phyloP scores from a whole-genome alignment of 768 basidiomycete species.

The Pleurotus tuber-regium region DNA sequence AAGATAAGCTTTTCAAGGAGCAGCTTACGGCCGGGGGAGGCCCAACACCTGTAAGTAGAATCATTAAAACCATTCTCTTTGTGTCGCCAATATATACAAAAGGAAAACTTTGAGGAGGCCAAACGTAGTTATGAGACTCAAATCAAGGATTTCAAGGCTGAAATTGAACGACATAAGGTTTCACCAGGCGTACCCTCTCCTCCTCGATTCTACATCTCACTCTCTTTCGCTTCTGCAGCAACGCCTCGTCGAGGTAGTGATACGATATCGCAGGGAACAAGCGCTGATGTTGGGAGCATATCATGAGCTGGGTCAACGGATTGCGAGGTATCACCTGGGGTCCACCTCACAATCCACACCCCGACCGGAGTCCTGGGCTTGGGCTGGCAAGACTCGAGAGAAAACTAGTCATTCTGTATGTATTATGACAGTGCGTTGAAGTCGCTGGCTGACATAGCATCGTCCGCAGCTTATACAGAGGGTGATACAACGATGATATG shows the following conservation, averaged over 20 bases:
- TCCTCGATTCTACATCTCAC: background rate
- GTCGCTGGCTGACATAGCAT: background rate
- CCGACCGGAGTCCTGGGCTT: constrained; percentile 59
- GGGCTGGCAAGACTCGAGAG: constrained; percentile 7
- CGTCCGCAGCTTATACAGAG: background rate
- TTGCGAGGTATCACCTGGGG: constrained; percentile 58
- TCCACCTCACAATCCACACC: constrained; percentile 39
- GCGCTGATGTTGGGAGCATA: constrained; percentile 77
- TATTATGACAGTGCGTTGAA: background rate
- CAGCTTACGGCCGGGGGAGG: constrained; percentile 61
- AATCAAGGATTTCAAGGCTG: constrained; percentile 64
- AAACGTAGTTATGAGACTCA: constrained; percentile 64
- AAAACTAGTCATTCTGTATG: constrained; percentile 9
- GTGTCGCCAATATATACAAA: no score
- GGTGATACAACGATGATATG: background rate
- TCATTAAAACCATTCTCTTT: no score
- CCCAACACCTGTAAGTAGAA: constrained; percentile 39
- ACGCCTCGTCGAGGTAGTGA: constrained; percentile 50
- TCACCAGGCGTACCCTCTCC: constrained; percentile 1
- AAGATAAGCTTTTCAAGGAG: constrained; percentile 87
- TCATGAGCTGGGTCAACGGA: constrained; percentile 67
- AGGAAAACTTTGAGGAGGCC: constrained; percentile 69
- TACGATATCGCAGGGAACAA: constrained; percentile 72
- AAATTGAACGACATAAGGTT: constrained; percentile 58
- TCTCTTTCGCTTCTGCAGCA: constrained; percentile 29